Evolutionary conservation across 768 basidiomycete species (phyloP), one percentile per base, ranked within the genome.

Genomic region (Chlorophyllum brunneum): DNA sequence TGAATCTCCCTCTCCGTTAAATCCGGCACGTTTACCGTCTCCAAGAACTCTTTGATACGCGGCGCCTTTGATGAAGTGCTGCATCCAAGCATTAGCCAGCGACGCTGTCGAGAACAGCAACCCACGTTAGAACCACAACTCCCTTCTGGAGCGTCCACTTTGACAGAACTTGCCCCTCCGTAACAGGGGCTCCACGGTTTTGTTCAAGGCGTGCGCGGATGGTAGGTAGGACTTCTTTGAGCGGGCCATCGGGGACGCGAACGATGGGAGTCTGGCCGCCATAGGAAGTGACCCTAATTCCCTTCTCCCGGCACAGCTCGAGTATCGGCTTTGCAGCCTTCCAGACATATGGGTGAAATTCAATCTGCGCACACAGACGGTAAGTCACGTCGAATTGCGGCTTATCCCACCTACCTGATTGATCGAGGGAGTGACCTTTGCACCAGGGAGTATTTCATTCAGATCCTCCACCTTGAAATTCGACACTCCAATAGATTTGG

Each of bases 321-420:
- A 86, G 68, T 31, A 85, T 70, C 3, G 76, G 76, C 55, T 80
- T 75, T 34, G 77, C 77, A 16, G 78, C 72, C 29, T 79, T 75
- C 71, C 81, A 84, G 48, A 86, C 79, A 62, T 87, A 89, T 9
- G 88, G 86, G 62, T 88, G 83, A 27, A 88, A 68, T 54, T 77
- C 75, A 43, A 89, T 83, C 82, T 88, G 41, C 11, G 16, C n/a
- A 29, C 16, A 23, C 15, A 31, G 13, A 54, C 41, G 22, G 18
- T 48, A 24, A 54, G n/a, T 18, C 36, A 27, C 9, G 13, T 47
- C 22, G 18, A 30, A 24, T 8, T 30, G 26, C 4, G 47, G 11
- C 13, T n/a, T 20, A 41, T 15, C 43, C 13, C 13, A 56, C 61
- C 24, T 41, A 81, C 85, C 74, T 89, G 88, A 60, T 90, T 88